A percentile compares a stretch with the other conserved stretches of the same genome.
Evolutionary conservation across 202 grass and related monocot genomes (phyloP).

Genomic region (Panicum virgatum): DNA sequence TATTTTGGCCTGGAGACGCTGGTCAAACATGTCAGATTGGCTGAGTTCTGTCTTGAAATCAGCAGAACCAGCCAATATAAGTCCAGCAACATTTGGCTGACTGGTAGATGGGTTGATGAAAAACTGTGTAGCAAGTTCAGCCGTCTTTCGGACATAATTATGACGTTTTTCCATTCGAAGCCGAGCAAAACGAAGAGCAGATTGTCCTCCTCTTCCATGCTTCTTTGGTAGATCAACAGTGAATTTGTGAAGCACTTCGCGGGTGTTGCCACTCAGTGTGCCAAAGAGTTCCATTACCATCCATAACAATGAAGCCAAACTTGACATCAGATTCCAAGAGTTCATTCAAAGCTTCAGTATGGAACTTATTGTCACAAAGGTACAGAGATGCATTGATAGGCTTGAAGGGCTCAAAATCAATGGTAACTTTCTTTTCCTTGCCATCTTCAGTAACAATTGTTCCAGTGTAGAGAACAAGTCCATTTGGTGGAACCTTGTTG

Average conservation of each 20-base stretch:
- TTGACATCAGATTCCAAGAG: conserved; percentile 87
- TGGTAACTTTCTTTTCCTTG: conserved; percentile 91
- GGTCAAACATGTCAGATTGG: conserved; percentile 94
- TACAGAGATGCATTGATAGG: conserved; percentile 83
- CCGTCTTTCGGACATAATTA: conserved; percentile 88
- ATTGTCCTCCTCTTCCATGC: conserved; percentile 86
- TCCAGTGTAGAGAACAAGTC: conserved; percentile 82
- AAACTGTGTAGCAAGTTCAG: conserved; percentile 80
- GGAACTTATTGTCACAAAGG: conserved; percentile 88
- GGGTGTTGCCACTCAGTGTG: conserved; percentile 79
- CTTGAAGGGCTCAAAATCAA: conserved; percentile 87
- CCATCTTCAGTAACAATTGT: conserved; percentile 86
- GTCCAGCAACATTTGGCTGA: conserved; percentile 80
- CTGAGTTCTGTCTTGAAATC: conserved; percentile 89
- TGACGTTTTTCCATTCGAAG: conserved; percentile 86
- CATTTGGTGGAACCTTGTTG: conserved; percentile 79
- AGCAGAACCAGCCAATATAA: conserved; percentile 87
- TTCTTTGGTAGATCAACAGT: conserved; percentile 87
- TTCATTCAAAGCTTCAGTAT: conserved; percentile 82
- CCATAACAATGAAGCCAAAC: conserved; percentile 93
- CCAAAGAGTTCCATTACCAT: conserved; percentile 92
- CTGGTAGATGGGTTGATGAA: conserved; percentile 85
- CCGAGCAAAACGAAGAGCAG: conserved; percentile 78
- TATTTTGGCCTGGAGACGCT: conserved; percentile 74
- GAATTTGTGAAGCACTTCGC: conserved; percentile 83